Percentiles rank a stretch among this genome's conserved stretches.
Conservation (phyloP, 2,329 filamentous ascomycete species). For the Gaeumannomyces tritici region DNA sequence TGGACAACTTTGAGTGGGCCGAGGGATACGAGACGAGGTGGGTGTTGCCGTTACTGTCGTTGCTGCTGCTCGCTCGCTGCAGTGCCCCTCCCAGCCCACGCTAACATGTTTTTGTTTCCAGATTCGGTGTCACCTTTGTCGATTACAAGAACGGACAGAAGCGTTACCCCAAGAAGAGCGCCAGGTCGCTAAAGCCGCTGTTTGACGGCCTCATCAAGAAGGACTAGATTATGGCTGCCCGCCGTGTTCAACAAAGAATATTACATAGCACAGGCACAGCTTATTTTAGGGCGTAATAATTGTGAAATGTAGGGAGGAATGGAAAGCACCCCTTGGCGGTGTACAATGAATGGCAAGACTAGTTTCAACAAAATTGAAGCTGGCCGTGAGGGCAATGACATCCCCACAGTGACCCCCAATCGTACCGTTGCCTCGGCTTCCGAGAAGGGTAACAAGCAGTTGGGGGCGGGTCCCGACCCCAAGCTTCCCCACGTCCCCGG, state of each 20-base stretch:
- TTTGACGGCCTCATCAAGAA: slow-evolving; percentile 64
- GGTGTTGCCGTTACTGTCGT: not conserved
- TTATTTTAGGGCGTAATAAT: not conserved
- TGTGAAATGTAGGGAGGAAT: not conserved
- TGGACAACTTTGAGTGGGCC: slow-evolving; percentile 93
- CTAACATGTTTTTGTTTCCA: not conserved
- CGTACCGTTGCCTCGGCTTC: not conserved
- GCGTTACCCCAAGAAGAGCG: slow-evolving; percentile 77
- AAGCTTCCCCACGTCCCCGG: slow-evolving; percentile 5
- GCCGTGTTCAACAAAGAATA: not conserved
- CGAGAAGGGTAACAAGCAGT: not conserved
- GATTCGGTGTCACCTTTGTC: slow-evolving; percentile 72
- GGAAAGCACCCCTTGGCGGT: not conserved
- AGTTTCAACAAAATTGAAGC: too few species aligned
- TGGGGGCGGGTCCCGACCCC: not conserved
- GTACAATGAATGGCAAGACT: not conserved
- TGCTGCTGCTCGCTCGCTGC: not conserved
- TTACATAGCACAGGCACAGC: not conserved
- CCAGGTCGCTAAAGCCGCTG: slow-evolving; percentile 57
- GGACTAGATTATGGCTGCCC: slow-evolving; percentile 21
- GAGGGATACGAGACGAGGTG: slow-evolving; percentile 73
- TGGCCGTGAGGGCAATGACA: too few species aligned
- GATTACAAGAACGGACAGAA: slow-evolving; percentile 75
- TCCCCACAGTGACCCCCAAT: too few species aligned
- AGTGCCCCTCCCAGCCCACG: not conserved